phyloP scores from a whole-genome alignment of 805 yeast genomes.

The Candida adriatica region DNA sequence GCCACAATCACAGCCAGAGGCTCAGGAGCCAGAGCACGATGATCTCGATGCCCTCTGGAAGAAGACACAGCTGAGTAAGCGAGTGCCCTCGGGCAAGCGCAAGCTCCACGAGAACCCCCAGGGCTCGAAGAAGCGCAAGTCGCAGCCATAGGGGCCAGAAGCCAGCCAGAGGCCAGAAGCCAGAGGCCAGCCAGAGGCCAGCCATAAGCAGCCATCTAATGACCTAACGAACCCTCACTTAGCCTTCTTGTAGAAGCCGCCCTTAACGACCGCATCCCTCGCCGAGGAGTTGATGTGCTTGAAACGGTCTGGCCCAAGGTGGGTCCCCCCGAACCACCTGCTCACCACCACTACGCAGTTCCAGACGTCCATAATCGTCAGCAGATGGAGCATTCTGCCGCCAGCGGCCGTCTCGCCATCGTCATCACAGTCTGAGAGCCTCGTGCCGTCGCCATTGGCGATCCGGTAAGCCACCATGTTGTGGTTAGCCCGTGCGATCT shows the following conservation, averaged over 20 bases:
- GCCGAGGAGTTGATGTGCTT: slow-evolving; percentile 89
- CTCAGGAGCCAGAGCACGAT: too few relatives aligned
- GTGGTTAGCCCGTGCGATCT: slow-evolving; percentile 63
- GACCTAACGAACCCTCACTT: too few relatives aligned
- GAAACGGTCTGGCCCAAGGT: slow-evolving; percentile 89
- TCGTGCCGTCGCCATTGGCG: slow-evolving; percentile 39
- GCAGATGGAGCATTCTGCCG: slow-evolving; percentile 68
- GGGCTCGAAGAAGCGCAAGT: slow-evolving; percentile 16
- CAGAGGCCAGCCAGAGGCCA: too few relatives aligned
- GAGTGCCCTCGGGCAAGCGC: too few relatives aligned
- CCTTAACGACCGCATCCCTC: slow-evolving; percentile 71
- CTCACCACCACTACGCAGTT: slow-evolving; percentile 71
- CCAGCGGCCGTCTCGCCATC: slow-evolving; percentile 99
- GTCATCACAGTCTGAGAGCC: slow-evolving; percentile 84
- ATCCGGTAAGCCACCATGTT: slow-evolving; percentile 88
- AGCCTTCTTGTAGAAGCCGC: slow-evolving; percentile 36
- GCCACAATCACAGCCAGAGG: too few relatives aligned
- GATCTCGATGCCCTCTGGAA: slow-evolving; percentile 21
- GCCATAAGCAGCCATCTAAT: too few relatives aligned
- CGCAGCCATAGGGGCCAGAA: too few relatives aligned
- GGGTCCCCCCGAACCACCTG: slow-evolving; percentile 91
- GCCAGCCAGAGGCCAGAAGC: too few relatives aligned
- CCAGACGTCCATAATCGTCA: slow-evolving; percentile 71
- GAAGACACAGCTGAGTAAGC: slow-evolving; percentile 19
- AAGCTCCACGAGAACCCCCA: too few relatives aligned